Evolutionary conservation across 768 basidiomycete species (phyloP), one percentile per base, ranked within the genome.

Genomic region (Agaricus sinodeliciosus): DNA sequence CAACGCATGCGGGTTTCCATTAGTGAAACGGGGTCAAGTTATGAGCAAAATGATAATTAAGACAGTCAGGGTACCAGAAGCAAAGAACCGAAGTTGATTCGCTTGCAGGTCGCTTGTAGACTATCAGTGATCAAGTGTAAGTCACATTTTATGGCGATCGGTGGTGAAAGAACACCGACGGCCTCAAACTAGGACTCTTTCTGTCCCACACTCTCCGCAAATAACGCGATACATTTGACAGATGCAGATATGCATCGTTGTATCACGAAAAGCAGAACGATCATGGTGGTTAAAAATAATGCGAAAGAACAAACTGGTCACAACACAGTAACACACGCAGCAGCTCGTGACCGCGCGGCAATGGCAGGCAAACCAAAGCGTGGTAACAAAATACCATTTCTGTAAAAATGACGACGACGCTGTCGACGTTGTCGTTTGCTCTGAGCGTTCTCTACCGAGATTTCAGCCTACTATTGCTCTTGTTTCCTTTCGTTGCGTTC

Each of bases 161-260:
- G 70, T 74, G 78, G 78, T 76, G 43, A 42, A 26, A 55, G 49
- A 59, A 72, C 79, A 73, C 77, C 69, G 73, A 73, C 71, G 68
- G 68, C 86, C 82, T 88, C 86, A 88, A 87, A 88, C 85, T 68
- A 79, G 78, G 82, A 84, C 73, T 46, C 54, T 51, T 63, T 26
- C 49, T 68, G 59, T 67, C 60, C 68, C 69, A 68, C 62, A 54
- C 44, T 41, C 45, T 41, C 45, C 39, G 44, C 51, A 31, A 40
- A 31, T 36, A 39, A 3, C 9, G 34, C 18, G 18, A 31, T 40
- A 37, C 45, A 9, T 27, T 34, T 27, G 22, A 26, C 9, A 28
- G 40, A 43, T 37, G 28, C 49, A 34, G n/a, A 50, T 42, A 27
- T 41, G 27, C 41, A 50, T 42, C 39, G 31, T 11, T 12, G 28